Base-by-base conservation (phyloP, 2,329 filamentous ascomycete species). In the Malbranchea cinnamomea region DNA sequence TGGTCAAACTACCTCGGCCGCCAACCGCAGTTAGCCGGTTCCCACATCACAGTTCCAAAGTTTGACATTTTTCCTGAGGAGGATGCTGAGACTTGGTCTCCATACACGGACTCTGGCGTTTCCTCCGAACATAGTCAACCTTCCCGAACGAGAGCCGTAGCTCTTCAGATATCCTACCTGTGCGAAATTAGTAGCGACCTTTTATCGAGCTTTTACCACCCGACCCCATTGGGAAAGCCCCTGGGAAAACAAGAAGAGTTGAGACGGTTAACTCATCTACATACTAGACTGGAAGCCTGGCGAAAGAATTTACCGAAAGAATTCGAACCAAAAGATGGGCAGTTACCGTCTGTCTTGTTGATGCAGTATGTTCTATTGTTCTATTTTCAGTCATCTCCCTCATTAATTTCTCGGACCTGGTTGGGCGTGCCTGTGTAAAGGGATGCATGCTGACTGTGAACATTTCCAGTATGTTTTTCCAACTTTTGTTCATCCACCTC, bases 1-100 rank as follows among this genome's bases (percentile, higher is more conserved):
- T 95, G 87, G 85, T 93, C 85, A 28, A 95, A 94, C 51, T 95
- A 95, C 44, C 69, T 95, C 15, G 87, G 89, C 27, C 77, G 89
- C 24, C 65, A 94, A 37, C 87, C 89, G 7, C 87, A 94, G 52
- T 62, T 95, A 7, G 77, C 82, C 0, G 75, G 72, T 23, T 73
- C 74, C 17, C 79, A 80, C 5, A 79, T 83, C 44, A 92, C 78
- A 19, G 81, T 84, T 1, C 78, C 82, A 15, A 92, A 87, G 50
- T 80, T 83, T 40, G 85, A 94, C 36, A 82, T 94, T 7, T 89
- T 93, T 42, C 84, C 84, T 0, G 68, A 74, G 30, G 89, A 95
- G 50, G 89, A 98, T 43, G 68, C 79, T 2, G 77, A 83, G 43
- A 63, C 67, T 12, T 98, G 89, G 89, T 77, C 73, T 9, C 83